phyloP scores from a whole-genome alignment of 306 rosid genomes.

The Dicorynia guianensis region DNA sequence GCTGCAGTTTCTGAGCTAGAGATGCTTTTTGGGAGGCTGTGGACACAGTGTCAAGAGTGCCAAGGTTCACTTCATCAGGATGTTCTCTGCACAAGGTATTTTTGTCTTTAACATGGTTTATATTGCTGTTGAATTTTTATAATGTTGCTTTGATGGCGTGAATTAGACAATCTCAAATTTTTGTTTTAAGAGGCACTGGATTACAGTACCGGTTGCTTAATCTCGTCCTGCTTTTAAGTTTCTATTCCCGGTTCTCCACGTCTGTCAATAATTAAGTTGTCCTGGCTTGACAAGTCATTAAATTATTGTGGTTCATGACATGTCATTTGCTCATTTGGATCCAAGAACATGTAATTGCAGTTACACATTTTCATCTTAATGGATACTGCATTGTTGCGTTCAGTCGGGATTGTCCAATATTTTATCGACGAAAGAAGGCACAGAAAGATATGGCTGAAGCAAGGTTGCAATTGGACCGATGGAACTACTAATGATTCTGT shows the following conservation, averaged over 20 bases:
- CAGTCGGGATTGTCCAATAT: conserved; percentile 98
- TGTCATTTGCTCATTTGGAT: not conserved
- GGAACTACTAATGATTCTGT: conserved; percentile 67
- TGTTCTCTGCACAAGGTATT: conserved; percentile 98
- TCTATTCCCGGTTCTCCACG: not conserved
- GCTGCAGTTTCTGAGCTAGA: conserved; percentile 88
- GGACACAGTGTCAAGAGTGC: conserved; percentile 99
- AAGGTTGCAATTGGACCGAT: conserved; percentile 79
- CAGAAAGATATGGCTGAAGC: conserved; percentile 99
- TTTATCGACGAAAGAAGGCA: conserved; percentile 91
- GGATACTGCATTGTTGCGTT: conserved; percentile 41
- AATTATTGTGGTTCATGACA: conserved; percentile 26
- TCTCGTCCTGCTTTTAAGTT: conserved; percentile 7
- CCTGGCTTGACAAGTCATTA: conserved; percentile 6
- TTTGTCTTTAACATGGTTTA: conserved; percentile 25
- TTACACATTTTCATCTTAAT: conserved; percentile 1
- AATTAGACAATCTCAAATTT: conserved; percentile 8
- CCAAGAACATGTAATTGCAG: conserved; percentile 27
- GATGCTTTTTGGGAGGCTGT: conserved; percentile 87
- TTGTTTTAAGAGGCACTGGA: conserved; percentile 16
- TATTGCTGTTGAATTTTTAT: conserved; percentile 20
- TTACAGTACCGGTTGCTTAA: not conserved
- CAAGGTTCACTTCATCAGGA: conserved; percentile 99
- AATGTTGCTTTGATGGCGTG: conserved; percentile 10
- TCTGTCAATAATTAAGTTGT: not conserved